Base-by-base conservation (phyloP, 331 rosid genomes). In the Malus hybrid region DNA sequence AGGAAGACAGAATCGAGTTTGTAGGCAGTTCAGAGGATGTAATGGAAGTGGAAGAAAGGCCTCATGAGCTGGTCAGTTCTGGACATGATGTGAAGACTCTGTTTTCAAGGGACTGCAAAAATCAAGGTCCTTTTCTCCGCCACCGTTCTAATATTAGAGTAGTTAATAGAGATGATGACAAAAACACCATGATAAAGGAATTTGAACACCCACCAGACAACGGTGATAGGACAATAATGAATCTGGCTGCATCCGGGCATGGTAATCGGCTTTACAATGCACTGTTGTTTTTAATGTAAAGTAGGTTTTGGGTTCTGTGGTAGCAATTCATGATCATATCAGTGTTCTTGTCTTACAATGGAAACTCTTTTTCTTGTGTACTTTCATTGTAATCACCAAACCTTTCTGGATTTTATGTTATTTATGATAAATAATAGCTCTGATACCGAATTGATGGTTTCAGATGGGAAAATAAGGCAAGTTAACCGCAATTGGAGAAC, bases 121-220 rank as follows among this genome's bases (percentile, higher is more conserved):
- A 10, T 39, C 76, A 39, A 24, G 19, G 42, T 27, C 54, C 68
- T 73, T 39, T 59, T n/a, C 59, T 60, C 42, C 16, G 69, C 66
- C 74, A 76, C 63, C 73, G 31, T 56, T 29, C 52, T 67, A 24
- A 57, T 69, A 79, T 79, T 73, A 81, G 82, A 77, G 74, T 82
- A 85, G 83, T 60, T 74, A 67, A 77, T 80, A 86, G 79, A 85
- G 89, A 88, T 85, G 83, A 90, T 83, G 89, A 85, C 31, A 87
- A 90, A 82, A 85, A 81, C 67, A 71, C 84, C 52, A 77, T 50
- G 73, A 67, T 14, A 32, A 78, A 76, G 72, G 79, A 69, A 69
- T 83, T 73, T 76, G 73, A 63, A 52, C 9, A 80, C n/a, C 73
- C 46, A 36, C 75, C 73, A 20, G 81, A 67, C 73, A 69, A 9